Evolutionary conservation across 192 early-diverging fungal genomes (phyloP), one percentile per base, ranked within the genome.

Genomic region (Umbelopsis sp.): DNA sequence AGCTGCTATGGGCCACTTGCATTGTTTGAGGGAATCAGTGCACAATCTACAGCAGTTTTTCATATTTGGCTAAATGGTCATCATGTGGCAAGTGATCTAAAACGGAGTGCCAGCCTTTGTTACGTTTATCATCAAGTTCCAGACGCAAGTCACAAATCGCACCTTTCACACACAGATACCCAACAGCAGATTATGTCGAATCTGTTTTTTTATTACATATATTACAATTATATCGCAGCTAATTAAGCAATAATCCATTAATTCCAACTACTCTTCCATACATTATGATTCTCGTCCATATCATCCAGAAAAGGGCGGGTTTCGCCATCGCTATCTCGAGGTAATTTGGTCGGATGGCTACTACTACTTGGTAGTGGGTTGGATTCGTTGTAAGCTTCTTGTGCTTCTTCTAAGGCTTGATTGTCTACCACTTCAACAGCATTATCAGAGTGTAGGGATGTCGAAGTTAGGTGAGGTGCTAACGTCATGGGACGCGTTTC

Each of bases 51-150:
- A 30, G 12, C 30, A 61, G 55, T 30, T 41, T 30, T 35, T 61
- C 55, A 61, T 25, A 61, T 61, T 61, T 61, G 55, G 55, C 55
- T 61, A 61, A 35, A 18, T 13, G 51, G 55, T 61, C 55, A 61
- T 61, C 55, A 61, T 35, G 2, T 61, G 55, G 55, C 55, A 41
- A 9, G 37, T 41, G 37, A 61, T 30, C 27, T n/a, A 35, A 35
- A n/a, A 35, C 25, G 0, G 12, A 61, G 35, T 41, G 10, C 0
- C 37, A 41, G 37, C 37, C 37, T 6, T 41, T 41, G 37, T 41
- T 41, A 30, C 27, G 37, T 41, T 41, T 41, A 30, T 30, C 10
- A 41, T 6, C 37, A 41, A 41, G 37, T 6, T 41, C 10, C 37
- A 41, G 37, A 41, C 37, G 37, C 37, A 41, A 41, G 37, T 41